Percentiles rank a stretch among this genome's conserved stretches.
Conservation (phyloP, 164 flowering plant genomes). For the Cinnamomum micranthum region DNA sequence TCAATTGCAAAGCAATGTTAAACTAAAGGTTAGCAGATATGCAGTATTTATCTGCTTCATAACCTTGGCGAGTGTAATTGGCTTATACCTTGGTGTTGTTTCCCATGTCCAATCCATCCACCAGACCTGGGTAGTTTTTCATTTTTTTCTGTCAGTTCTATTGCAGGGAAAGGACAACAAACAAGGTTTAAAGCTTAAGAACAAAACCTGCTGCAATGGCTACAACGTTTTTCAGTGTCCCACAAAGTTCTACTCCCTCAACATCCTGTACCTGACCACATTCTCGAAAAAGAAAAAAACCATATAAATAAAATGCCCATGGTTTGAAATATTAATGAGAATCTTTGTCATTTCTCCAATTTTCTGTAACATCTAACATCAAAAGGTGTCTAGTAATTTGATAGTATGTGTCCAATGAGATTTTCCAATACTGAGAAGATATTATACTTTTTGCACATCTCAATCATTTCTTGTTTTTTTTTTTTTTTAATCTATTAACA, state of each 20-base stretch:
- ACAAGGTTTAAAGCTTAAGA: neutral
- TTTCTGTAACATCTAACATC: neutral
- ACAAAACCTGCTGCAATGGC: constrained; percentile 86
- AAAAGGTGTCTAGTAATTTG: neutral
- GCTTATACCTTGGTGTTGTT: constrained; percentile 77
- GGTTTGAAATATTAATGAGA: neutral
- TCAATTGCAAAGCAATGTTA: neutral
- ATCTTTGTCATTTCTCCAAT: neutral
- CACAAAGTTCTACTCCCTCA: constrained; percentile 95
- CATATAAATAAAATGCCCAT: neutral
- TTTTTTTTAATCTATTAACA: neutral
- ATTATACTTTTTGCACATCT: neutral
- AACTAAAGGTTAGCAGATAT: neutral
- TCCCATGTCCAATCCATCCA: constrained; percentile 97
- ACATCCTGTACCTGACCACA: constrained; percentile 72
- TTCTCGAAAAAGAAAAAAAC: neutral
- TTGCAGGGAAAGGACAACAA: neutral
- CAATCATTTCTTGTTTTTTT: neutral
- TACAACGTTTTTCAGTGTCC: constrained; percentile 93
- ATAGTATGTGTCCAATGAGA: neutral
- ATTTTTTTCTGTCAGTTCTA: too few species aligned
- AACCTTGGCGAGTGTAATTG: neutral
- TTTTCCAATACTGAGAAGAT: neutral
- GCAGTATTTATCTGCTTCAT: neutral
- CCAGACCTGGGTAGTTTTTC: constrained; percentile 54